Conservation (phyloP, 352 stramenopile genomes). For the Globisporangium emineosum region DNA sequence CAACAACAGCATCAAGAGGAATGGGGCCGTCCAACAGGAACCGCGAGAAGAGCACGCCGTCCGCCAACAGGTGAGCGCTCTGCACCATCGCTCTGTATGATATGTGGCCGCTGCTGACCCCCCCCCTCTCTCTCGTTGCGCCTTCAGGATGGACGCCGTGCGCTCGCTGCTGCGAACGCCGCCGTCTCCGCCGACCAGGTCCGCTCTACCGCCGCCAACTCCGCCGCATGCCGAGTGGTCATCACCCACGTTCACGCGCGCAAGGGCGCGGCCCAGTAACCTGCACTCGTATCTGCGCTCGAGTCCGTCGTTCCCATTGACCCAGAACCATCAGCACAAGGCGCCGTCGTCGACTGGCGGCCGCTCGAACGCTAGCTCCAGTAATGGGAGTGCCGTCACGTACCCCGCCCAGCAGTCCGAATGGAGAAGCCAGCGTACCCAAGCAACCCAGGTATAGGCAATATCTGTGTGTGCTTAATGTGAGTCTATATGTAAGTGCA, state of each 20-base stretch:
- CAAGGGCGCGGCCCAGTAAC: constrained; percentile 43
- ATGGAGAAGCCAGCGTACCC: constrained; percentile 17
- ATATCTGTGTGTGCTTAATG: neutral
- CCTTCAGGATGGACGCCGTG: constrained; percentile 28
- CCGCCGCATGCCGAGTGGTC: constrained; percentile 25
- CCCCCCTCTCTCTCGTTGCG: neutral
- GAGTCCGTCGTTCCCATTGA: constrained; percentile 35
- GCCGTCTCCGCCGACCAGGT: constrained; percentile 13
- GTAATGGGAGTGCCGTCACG: neutral
- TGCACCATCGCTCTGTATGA: too few relatives aligned
- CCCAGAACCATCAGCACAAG: constrained; percentile 18
- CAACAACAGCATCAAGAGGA: neutral
- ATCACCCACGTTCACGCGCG: constrained; percentile 35
- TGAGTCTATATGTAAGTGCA: neutral
- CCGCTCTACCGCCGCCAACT: neutral
- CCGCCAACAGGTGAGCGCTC: constrained; percentile 2
- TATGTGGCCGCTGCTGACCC: neutral
- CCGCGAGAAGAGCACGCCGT: constrained; percentile 9
- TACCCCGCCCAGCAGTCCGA: constrained; percentile 2
- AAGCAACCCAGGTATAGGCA: constrained; percentile 28
- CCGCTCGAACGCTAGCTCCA: neutral
- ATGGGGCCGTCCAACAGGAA: constrained; percentile 15
- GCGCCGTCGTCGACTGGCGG: constrained; percentile 10
- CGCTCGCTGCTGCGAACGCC: constrained; percentile 25
- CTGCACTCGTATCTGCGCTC: constrained; percentile 30